Evolutionary conservation across 345 rosid species (phyloP).

Genomic region (Eucalyptus grandis): DNA sequence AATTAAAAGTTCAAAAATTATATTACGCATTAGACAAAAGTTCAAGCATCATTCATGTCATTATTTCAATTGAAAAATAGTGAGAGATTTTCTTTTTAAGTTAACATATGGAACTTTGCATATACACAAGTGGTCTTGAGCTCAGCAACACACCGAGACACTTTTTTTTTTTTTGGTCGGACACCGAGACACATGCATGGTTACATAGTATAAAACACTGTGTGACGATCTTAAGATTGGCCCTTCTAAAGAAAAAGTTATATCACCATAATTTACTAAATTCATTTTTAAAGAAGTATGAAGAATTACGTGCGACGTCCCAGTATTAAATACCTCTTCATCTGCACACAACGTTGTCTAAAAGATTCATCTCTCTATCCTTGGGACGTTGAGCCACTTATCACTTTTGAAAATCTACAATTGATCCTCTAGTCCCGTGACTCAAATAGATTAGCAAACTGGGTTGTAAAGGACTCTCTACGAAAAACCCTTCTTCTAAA

Average conservation of each 20-base stretch:
- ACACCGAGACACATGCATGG: neutral
- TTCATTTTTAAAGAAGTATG: neutral
- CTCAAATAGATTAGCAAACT: neutral
- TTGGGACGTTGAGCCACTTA: neutral
- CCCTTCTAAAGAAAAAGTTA: neutral
- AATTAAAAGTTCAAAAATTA: too few species aligned
- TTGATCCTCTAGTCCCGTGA: fast-evolving
- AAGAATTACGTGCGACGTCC: neutral
- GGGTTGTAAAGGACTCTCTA: neutral
- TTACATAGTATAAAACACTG: neutral
- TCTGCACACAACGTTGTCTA: too few species aligned
- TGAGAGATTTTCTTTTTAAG: neutral
- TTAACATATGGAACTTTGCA: neutral
- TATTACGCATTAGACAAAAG: too few species aligned
- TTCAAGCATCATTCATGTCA: too few species aligned
- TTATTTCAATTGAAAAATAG: neutral
- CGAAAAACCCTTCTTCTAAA: neutral
- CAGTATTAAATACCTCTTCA: neutral
- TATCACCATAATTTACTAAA: neutral
- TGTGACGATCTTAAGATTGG: neutral
- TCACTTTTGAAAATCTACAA: too few species aligned
- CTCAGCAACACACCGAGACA: neutral
- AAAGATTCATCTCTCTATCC: neutral
- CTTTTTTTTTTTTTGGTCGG: too few species aligned
- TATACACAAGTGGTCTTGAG: neutral